Base-by-base conservation (phyloP, 2,329 filamentous ascomycete genomes). In the Sclerotinia nivalis region DNA sequence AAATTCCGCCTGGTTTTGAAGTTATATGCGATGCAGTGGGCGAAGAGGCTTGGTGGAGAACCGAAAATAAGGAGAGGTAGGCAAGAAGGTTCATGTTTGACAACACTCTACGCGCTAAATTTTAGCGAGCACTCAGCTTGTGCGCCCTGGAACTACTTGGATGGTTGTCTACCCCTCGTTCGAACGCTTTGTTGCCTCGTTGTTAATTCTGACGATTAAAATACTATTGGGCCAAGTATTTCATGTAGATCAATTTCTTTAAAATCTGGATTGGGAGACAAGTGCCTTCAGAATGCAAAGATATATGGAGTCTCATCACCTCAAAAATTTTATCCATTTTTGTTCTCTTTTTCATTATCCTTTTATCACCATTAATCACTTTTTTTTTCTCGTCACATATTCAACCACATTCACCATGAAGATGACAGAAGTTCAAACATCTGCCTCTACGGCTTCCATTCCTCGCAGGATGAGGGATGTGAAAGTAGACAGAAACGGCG, bases 371-470 rank as follows among this genome's bases (percentile, higher is more conserved):
- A 40, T 52, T 54, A 12, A 54, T 40, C 4, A 28, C 34, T 28
- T 37, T 25, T n/a, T 69, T 43, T 13, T 10, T 55, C 47, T 55
- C 34, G 25, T 20, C 20, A 0, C 34, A 9, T 8, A 54, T 45
- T 31, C 25, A 55, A 31, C 28, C 25, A 9, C 22, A 22, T 55
- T 28, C 67, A 64, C 37, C 37, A 69, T 69, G 67, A 69, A 55
- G 67, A 69, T 69, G 66, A 64, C 9, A 45, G 67, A 64, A 31
- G n/a, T 69, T 34, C 49, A 64, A 45, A 47, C 28, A 15, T 69
- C 58, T 28, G 66, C 25, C 54, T 52, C 45, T 49, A 28, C 31
- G 50, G 20, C 43, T 22, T 55, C 67, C 40, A 34, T 28, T 22
- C 18, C 58, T 64, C 58, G 67, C 67, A 54, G 47, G 47, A 18